These are phyloP conservation scores for Crithidia mellificae DNA, from an alignment of 208 protist species.

Conservation along the genomic window DNA sequence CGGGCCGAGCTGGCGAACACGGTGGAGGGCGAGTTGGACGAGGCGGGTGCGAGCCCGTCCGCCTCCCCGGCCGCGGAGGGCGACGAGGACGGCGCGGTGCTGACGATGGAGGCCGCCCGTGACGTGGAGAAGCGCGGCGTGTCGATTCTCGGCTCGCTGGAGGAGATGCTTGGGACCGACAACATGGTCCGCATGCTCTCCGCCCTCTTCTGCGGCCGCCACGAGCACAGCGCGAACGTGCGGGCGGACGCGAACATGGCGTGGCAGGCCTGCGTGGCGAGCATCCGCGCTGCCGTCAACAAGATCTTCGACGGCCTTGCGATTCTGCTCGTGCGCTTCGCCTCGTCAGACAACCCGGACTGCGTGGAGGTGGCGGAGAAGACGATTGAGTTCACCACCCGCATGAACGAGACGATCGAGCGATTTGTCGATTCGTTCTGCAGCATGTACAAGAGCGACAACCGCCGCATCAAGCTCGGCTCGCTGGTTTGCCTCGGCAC, in stretches of 20 bases:
- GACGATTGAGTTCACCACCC: slow-evolving; percentile 89
- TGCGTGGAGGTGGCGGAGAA: slow-evolving; percentile 82
- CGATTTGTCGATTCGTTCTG: slow-evolving; percentile 78
- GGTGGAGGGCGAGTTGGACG: slow-evolving; percentile 15
- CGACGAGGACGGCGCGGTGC: slow-evolving; percentile 29
- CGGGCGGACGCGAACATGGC: slow-evolving; percentile 82
- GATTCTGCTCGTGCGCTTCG: slow-evolving; percentile 72
- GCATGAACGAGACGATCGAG: slow-evolving; percentile 87
- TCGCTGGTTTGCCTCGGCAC: slow-evolving; percentile 67
- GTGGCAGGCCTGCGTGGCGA: slow-evolving; percentile 90
- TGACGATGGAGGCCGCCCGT: slow-evolving; percentile 82
- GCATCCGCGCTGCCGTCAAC: slow-evolving; percentile 77
- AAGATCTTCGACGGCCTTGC: slow-evolving; percentile 89
- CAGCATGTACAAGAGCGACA: slow-evolving; percentile 65
- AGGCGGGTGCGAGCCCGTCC: slow-evolving; percentile 1
- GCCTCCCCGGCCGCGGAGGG: slow-evolving; percentile 6
- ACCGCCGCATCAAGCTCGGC: slow-evolving; percentile 67
- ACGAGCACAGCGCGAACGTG: slow-evolving; percentile 81
- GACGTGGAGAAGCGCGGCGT: slow-evolving; percentile 87
- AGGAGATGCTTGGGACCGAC: slow-evolving; percentile 80
- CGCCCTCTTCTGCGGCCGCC: slow-evolving; percentile 83
- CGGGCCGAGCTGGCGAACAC: slow-evolving; percentile 30
- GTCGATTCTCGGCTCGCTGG: slow-evolving; percentile 80
- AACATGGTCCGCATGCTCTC: slow-evolving; percentile 73
- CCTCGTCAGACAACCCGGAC: slow-evolving; percentile 77